Percentiles rank a stretch among this genome's conserved stretches.
These are phyloP conservation scores for Fusarium papillatum DNA, from an alignment of 2,329 filamentous ascomycete genomes.

Conservation along the genomic window DNA sequence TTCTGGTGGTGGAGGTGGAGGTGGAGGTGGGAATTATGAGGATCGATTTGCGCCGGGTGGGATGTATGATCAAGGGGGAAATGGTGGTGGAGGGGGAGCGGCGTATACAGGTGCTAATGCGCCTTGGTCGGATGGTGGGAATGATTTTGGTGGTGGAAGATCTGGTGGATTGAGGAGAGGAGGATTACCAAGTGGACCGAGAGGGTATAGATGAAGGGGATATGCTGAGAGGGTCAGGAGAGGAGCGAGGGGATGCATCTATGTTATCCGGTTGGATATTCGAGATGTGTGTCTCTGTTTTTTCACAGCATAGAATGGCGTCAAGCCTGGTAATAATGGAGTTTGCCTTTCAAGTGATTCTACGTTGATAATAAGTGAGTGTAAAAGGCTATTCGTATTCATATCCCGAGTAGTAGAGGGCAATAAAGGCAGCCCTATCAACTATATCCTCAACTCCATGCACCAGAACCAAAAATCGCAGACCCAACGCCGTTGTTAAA, in stretches of 20 bases:
- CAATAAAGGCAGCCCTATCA: neutral
- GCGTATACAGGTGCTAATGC: slow-evolving; percentile 61
- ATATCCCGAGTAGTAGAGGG: neutral
- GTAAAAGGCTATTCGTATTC: slow-evolving; percentile 1
- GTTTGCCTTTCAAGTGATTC: slow-evolving; percentile 17
- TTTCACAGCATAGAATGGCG: slow-evolving; percentile 41
- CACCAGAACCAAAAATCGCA: neutral
- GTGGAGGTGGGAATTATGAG: slow-evolving; percentile 55
- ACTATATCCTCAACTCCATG: slow-evolving; percentile 33
- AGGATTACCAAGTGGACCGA: slow-evolving; percentile 62
- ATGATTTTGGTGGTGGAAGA: slow-evolving; percentile 53
- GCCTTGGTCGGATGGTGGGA: slow-evolving; percentile 60
- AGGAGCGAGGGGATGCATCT: neutral
- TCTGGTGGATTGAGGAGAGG: slow-evolving; percentile 46
- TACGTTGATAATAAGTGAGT: neutral
- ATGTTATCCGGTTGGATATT: slow-evolving; percentile 6
- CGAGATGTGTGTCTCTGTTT: slow-evolving; percentile 13
- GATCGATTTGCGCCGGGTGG: slow-evolving; percentile 62
- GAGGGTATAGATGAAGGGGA: slow-evolving; percentile 51
- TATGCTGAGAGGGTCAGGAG: neutral
- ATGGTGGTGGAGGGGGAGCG: slow-evolving; percentile 47
- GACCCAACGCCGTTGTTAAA: slow-evolving; percentile 21
- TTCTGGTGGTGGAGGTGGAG: slow-evolving; percentile 31
- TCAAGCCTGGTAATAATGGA: slow-evolving; percentile 36
- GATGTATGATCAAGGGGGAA: slow-evolving; percentile 56